Conservation (phyloP, 2,329 filamentous ascomycete genomes). For the Bipolaris bicolor region DNA sequence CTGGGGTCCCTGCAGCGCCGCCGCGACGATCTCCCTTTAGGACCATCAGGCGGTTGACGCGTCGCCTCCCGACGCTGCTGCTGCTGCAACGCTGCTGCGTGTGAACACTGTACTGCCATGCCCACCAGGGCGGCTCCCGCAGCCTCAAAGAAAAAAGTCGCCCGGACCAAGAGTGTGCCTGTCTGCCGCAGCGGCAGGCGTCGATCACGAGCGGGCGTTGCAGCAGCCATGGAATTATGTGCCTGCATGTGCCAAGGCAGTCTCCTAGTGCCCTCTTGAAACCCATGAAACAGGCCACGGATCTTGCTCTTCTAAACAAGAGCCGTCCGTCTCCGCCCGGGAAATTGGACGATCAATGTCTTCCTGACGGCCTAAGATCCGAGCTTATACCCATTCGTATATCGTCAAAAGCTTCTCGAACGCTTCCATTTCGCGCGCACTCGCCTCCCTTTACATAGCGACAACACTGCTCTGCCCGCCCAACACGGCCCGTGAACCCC, state of each 20-base stretch:
- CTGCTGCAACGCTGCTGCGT: neutral
- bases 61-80: constrained; percentile 2
- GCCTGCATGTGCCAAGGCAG: constrained; percentile 42
- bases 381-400: constrained; percentile 39
- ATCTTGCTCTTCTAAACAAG: constrained; percentile 44
- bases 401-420: constrained; percentile 48
- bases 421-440: constrained; percentile 36
- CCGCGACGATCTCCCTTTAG: constrained; percentile 36
- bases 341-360: constrained; percentile 51
- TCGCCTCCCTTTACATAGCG: constrained; percentile 35
- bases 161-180: constrained; percentile 27
- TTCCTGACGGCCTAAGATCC: constrained; percentile 47
- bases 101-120: neutral
- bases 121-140: neutral
- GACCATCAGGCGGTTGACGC: constrained; percentile 20
- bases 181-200: constrained; percentile 41
- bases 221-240: constrained; percentile 33
- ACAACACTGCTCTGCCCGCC: constrained; percentile 32
- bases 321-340: constrained; percentile 47
- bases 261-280: constrained; percentile 34
- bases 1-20: constrained; percentile 37
- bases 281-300: constrained; percentile 28
- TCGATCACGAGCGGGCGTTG: constrained; percentile 38
- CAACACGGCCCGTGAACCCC: constrained; percentile 39
- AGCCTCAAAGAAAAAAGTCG: constrained; percentile 13